Evolutionary conservation across 371 early-diverging fungal genomes (phyloP).

Genomic region (Lichtheimia hyalospora): DNA sequence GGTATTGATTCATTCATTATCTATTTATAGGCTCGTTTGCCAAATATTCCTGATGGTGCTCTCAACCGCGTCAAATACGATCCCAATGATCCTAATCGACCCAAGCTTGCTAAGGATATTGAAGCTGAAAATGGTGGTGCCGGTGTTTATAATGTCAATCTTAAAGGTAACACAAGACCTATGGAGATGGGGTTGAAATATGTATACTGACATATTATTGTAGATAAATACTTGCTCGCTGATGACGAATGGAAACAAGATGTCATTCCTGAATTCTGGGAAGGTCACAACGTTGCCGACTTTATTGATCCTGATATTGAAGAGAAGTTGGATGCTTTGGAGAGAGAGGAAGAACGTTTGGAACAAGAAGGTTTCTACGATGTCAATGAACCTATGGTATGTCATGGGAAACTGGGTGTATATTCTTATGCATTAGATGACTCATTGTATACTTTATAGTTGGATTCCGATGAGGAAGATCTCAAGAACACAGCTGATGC

Average conservation of each 20-base stretch:
- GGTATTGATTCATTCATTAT: neutral
- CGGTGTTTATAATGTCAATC: slow-evolving; percentile 93
- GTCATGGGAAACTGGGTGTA: neutral
- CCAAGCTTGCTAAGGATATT: slow-evolving; percentile 85
- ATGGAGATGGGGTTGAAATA: neutral
- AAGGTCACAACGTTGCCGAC: slow-evolving; percentile 99
- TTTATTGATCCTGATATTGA: slow-evolving; percentile 98
- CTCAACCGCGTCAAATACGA: slow-evolving; percentile 74
- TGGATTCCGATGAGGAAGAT: slow-evolving; percentile 73
- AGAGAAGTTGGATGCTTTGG: slow-evolving; percentile 92
- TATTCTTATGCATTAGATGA: neutral
- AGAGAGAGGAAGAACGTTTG: slow-evolving; percentile 95
- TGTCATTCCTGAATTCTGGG: slow-evolving; percentile 98
- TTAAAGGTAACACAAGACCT: slow-evolving; percentile 62
- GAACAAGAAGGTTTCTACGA: slow-evolving; percentile 94
- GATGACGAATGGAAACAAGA: slow-evolving; percentile 98
- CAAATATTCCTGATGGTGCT: slow-evolving; percentile 83
- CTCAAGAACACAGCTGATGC: slow-evolving; percentile 77
- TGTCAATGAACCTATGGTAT: slow-evolving; percentile 70
- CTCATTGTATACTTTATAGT: slow-evolving; percentile 11
- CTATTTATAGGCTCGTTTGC: slow-evolving; percentile 63
- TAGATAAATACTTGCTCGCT: slow-evolving; percentile 76
- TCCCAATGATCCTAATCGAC: slow-evolving; percentile 80
- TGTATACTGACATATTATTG: neutral
- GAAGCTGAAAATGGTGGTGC: slow-evolving; percentile 93